phyloP scores from a whole-genome alignment of 2,329 filamentous ascomycete genomes.

The Cadophora malorum region DNA sequence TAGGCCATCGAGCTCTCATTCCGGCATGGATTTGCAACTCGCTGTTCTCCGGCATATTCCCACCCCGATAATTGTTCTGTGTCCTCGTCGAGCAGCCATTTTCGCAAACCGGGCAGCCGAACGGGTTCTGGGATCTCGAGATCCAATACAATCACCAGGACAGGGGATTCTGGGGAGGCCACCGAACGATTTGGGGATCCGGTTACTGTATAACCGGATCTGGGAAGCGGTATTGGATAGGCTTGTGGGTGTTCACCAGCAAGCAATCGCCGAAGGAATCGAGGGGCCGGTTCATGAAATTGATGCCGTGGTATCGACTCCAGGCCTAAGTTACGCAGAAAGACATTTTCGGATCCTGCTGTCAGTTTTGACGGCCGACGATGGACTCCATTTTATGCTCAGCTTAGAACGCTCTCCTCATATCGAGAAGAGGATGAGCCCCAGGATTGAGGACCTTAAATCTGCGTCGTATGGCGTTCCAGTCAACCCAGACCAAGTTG shows the following conservation, averaged over 20 bases:
- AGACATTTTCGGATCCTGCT: conserved; percentile 28
- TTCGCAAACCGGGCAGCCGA: conserved; percentile 33
- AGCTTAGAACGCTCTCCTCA: conserved; percentile 26
- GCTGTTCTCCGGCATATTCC: conserved; percentile 34
- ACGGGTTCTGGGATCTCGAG: conserved; percentile 23
- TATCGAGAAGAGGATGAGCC: conserved; percentile 8
- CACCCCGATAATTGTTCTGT: conserved; percentile 35
- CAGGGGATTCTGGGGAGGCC: conserved; percentile 23
- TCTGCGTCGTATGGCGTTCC: not conserved
- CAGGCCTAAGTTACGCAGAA: conserved; percentile 9
- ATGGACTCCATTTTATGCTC: conserved; percentile 29
- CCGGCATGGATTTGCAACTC: conserved; percentile 33
- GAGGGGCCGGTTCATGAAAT: conserved; percentile 15
- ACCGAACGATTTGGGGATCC: conserved; percentile 30
- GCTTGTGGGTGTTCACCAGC: conserved; percentile 16
- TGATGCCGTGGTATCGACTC: conserved; percentile 24
- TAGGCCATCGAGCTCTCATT: conserved; percentile 3
- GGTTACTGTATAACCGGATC: conserved; percentile 22
- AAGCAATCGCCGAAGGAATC: conserved; percentile 1
- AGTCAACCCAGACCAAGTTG: not conserved
- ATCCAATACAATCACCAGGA: conserved; percentile 18
- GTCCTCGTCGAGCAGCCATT: conserved; percentile 26
- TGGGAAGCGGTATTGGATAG: conserved; percentile 32
- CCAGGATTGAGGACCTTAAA: not conserved
- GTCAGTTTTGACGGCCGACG: conserved; percentile 24